Evolutionary conservation across 2,329 filamentous ascomycete genomes (phyloP).

Genomic region (Colletotrichum nymphaeae): DNA sequence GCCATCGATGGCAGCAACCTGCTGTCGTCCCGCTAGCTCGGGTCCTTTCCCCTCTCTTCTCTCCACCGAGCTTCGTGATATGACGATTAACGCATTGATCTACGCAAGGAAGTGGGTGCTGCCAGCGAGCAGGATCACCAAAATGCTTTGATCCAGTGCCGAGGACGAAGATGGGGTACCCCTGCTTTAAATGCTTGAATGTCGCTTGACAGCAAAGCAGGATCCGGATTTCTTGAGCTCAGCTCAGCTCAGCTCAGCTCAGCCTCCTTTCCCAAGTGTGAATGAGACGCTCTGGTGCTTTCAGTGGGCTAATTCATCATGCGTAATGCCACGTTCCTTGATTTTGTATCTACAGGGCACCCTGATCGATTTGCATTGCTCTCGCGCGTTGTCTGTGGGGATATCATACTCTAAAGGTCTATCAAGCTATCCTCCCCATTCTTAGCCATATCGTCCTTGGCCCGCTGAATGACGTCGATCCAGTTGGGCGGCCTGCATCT

Average conservation of each 20-base stretch:
- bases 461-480: constrained; percentile 57
- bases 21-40: not conserved
- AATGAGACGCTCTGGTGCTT: not conserved
- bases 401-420: constrained; percentile 28
- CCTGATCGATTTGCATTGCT: not conserved
- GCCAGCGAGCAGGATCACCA: not conserved
- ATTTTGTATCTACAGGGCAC: not conserved
- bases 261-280: not conserved
- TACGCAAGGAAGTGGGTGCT: constrained; percentile 7
- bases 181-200: not conserved
- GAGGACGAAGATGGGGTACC: not conserved
- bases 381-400: not conserved
- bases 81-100: constrained; percentile 12
- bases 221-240: not conserved
- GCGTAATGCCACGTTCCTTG: not conserved
- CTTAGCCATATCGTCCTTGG: constrained; percentile 40
- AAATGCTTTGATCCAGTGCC: not conserved
- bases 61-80: not conserved
- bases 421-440: constrained; percentile 30
- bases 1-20: not conserved
- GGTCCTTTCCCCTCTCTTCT: not conserved
- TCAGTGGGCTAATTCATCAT: not conserved
- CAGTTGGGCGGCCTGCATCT: constrained; percentile 51
- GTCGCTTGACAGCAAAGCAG: not conserved
- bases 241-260: not conserved